Evolutionary conservation across 495 filamentous ascomycete species (phyloP).

Genomic region (Xylaria acuta): DNA sequence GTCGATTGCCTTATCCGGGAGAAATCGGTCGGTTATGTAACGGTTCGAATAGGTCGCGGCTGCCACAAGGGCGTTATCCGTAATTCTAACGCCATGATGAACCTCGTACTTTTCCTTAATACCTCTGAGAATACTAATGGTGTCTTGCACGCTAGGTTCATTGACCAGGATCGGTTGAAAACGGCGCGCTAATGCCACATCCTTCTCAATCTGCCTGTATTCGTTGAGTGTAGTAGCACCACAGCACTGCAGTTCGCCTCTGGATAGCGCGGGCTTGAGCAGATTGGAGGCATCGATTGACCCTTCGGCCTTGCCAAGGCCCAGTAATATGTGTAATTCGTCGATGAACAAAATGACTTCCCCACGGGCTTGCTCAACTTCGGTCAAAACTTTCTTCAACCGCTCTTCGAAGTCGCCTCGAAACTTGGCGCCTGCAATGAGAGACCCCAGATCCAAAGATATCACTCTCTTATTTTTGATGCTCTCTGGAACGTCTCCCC

Average conservation of each 20-base stretch:
- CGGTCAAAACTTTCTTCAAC: conserved; percentile 86
- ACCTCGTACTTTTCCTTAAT: conserved; percentile 98
- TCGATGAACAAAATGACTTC: conserved; percentile 94
- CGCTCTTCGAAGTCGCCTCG: conserved; percentile 96
- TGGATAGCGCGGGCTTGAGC: conserved; percentile 88
- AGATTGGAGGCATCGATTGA: conserved; percentile 96
- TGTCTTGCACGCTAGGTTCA: conserved; percentile 89
- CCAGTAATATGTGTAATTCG: conserved; percentile 89
- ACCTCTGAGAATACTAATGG: conserved; percentile 92
- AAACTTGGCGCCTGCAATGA: conserved; percentile 96
- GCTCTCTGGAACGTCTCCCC: conserved; percentile 93
- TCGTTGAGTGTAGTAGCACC: conserved; percentile 93
- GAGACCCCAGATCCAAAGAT: conserved; percentile 81
- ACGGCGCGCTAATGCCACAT: conserved; percentile 87
- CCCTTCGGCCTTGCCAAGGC: conserved; percentile 92
- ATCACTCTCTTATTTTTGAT: conserved; percentile 95
- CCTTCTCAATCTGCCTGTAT: conserved; percentile 93
- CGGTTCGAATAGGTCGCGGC: conserved; percentile 92
- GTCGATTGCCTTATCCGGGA: conserved; percentile 97
- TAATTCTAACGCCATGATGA: conserved; percentile 93
- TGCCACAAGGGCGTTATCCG: conserved; percentile 88
- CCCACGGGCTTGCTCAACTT: conserved; percentile 87
- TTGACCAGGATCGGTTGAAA: conserved; percentile 93
- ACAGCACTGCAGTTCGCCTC: conserved; percentile 93
- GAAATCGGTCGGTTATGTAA: conserved; percentile 94